A percentile compares a stretch with the other conserved stretches of the same genome.
These are phyloP conservation scores for Saraca asoca DNA, from an alignment of 331 rosid species.

Conservation along the genomic window DNA sequence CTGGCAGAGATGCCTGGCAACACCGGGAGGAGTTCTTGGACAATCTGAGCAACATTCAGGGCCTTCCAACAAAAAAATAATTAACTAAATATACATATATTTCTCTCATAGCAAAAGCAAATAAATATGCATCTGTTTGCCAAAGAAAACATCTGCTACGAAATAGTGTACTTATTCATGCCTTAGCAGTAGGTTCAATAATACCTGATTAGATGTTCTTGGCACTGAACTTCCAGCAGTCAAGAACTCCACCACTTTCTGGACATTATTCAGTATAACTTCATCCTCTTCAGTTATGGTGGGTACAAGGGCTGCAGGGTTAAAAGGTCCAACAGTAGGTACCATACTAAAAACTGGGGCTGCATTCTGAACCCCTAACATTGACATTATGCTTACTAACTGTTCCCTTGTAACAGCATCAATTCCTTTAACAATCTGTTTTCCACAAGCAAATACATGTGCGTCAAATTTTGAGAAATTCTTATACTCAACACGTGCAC, in stretches of 20 bases:
- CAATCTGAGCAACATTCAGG: constrained; percentile 55
- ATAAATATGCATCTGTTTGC: neutral
- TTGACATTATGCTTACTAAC: constrained; percentile 68
- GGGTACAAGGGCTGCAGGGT: constrained; percentile 80
- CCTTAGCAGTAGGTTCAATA: constrained; percentile 12
- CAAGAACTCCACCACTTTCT: constrained; percentile 76
- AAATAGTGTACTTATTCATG: neutral
- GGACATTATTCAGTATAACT: constrained; percentile 88
- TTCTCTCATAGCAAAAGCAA: too few relatives aligned
- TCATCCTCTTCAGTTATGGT: constrained; percentile 80
- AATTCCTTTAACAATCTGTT: constrained; percentile 92
- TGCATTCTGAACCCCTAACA: constrained; percentile 75
- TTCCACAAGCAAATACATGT: constrained; percentile 30
- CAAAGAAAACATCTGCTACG: constrained; percentile 5
- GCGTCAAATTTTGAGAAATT: constrained; percentile 24
- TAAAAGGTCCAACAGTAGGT: constrained; percentile 78
- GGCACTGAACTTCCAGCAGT: constrained; percentile 83
- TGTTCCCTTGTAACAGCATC: constrained; percentile 97
- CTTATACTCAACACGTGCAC: constrained; percentile 25
- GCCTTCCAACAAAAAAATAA: constrained; percentile 46
- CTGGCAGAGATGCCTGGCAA: constrained; percentile 78
- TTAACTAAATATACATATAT: neutral
- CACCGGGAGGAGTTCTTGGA: constrained; percentile 85
- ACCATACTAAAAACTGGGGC: constrained; percentile 83
- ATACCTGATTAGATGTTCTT: constrained; percentile 68